phyloP scores from a whole-genome alignment of 805 yeast genomes.

The Maudiozyma saulgeensis region DNA sequence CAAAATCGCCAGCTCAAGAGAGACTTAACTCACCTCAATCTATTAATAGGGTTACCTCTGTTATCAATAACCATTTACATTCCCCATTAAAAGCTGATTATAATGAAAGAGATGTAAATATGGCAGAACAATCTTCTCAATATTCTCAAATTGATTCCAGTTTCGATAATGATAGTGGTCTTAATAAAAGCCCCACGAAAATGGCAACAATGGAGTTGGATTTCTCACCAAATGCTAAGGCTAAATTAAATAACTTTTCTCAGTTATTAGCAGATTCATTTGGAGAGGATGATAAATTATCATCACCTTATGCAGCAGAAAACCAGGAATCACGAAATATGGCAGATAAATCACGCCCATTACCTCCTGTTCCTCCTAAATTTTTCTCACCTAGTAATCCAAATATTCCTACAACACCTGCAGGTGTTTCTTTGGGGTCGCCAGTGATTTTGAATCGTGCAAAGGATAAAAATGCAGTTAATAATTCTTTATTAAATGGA shows the following conservation, averaged over 20 bases:
- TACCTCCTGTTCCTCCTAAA: slow-evolving; percentile 1
- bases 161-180: not conserved
- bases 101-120: slow-evolving; percentile 4
- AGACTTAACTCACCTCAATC: slow-evolving; percentile 14
- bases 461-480: not conserved
- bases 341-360: not conserved
- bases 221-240: slow-evolving; percentile 25
- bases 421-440: slow-evolving; percentile 13
- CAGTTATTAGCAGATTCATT: slow-evolving; percentile 21
- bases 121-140: slow-evolving; percentile 1
- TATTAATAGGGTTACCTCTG: slow-evolving; percentile 24
- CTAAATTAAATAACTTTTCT: slow-evolving; percentile 19
- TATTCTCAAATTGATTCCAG: not conserved
- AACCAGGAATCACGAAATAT: not conserved
- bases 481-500: not conserved
- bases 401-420: slow-evolving; percentile 1
- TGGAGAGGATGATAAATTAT: slow-evolving; percentile 3
- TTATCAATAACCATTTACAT: slow-evolving; percentile 26
- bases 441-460: slow-evolving; percentile 15
- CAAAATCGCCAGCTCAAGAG: slow-evolving; percentile 8
- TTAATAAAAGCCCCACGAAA: not conserved
- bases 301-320: not conserved
- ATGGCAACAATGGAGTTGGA: slow-evolving; percentile 4
- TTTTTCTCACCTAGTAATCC: not conserved
- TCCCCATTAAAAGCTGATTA: slow-evolving; percentile 21